A percentile compares a stretch with the other conserved stretches of the same genome.
These are phyloP conservation scores for Populus trichocarpa DNA, from an alignment of 441 rosid genomes.

Conservation along the genomic window DNA sequence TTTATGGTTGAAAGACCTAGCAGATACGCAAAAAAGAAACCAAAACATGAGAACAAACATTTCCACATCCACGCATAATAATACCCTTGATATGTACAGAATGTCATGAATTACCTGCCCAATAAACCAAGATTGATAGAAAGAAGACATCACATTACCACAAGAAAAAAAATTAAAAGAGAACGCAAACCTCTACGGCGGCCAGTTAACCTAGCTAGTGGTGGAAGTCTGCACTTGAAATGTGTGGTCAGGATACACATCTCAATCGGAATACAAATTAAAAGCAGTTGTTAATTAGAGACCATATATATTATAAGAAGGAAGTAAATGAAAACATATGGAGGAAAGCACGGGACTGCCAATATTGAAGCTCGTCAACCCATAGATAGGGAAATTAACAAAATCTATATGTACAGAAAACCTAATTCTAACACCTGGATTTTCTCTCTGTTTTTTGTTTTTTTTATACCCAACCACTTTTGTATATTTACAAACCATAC, in stretches of 20 bases:
- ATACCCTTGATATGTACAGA: too few species aligned
- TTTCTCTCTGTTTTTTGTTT: background rate
- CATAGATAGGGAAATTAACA: background rate
- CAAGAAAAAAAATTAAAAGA: background rate
- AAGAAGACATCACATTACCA: background rate
- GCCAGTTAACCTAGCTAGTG: background rate
- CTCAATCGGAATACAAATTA: too few species aligned
- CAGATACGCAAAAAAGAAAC: background rate
- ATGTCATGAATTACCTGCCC: background rate
- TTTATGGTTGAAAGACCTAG: slow-evolving; percentile 1
- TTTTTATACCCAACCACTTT: background rate
- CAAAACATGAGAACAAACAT: background rate
- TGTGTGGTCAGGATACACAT: too few species aligned
- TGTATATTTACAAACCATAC: background rate
- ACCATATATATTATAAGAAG: background rate
- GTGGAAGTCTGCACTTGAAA: too few species aligned
- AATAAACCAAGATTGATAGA: background rate
- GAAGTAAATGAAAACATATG: too few species aligned
- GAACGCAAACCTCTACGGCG: background rate
- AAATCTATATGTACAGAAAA: slow-evolving; percentile 16
- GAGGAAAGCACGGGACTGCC: background rate
- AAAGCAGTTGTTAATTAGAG: background rate
- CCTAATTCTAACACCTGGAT: background rate
- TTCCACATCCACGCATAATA: too few species aligned
- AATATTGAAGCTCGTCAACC: background rate